These are phyloP conservation scores for Caryopteris hybrid DNA, from an alignment of 305 asterid genomes.

Conservation along the genomic window DNA sequence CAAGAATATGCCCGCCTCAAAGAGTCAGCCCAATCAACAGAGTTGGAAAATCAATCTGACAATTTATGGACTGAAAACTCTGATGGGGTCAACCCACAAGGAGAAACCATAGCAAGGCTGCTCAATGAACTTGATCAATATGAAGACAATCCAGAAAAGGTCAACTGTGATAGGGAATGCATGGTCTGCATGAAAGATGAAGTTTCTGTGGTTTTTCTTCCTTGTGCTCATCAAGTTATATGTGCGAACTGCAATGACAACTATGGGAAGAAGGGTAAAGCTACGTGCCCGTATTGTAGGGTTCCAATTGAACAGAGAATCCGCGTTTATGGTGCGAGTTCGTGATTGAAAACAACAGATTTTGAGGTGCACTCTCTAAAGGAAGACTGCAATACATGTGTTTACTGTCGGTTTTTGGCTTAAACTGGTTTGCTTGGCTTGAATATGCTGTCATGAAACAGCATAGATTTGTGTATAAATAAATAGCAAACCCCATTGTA, in stretches of 20 bases:
- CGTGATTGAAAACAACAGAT: conserved; percentile 25
- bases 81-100: conserved; percentile 30
- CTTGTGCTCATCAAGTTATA: conserved; percentile 85
- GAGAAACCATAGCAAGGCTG: conserved; percentile 50
- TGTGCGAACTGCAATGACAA: conserved; percentile 77
- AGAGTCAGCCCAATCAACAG: conserved; percentile 45
- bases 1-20: conserved; percentile 77
- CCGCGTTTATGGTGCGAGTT: conserved; percentile 73
- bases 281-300: conserved; percentile 64
- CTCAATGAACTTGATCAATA: conserved; percentile 48
- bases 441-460: conserved; percentile 8
- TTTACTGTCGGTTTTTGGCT: neutral
- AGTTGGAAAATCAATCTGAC: conserved; percentile 41
- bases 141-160: conserved; percentile 45
- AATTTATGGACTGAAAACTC: conserved; percentile 36
- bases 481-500: conserved; percentile 12
- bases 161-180: conserved; percentile 57
- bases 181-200: conserved; percentile 75
- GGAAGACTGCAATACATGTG: conserved; percentile 4
- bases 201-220: conserved; percentile 86
- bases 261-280: conserved; percentile 68
- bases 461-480: conserved; percentile 22
- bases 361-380: neutral
- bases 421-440: conserved; percentile 6
- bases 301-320: conserved; percentile 78